Conservation (phyloP, 139 green algal genomes). For the Picochlorum sp. region DNA sequence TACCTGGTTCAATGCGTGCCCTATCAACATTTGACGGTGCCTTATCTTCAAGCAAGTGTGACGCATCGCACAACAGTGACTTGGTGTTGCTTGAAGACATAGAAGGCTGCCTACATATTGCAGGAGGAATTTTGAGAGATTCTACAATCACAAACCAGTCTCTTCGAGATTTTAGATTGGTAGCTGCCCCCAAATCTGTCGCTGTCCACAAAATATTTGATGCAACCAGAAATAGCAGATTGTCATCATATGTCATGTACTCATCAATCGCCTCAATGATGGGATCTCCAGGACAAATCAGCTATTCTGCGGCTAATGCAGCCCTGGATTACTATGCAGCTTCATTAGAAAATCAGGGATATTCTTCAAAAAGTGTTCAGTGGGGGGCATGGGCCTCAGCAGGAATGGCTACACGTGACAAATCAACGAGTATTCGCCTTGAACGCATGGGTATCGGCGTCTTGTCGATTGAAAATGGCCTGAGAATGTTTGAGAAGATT, state of each 20-base stretch:
- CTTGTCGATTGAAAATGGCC: constrained; percentile 25
- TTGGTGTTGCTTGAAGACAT: not conserved
- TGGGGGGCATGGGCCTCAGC: constrained; percentile 85
- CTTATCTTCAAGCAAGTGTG: constrained; percentile 1
- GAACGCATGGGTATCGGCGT: constrained; percentile 57
- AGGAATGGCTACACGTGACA: constrained; percentile 70
- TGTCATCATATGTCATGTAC: constrained; percentile 52
- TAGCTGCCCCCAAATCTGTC: constrained; percentile 2
- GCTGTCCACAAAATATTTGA: not conserved
- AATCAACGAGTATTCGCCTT: constrained; percentile 39
- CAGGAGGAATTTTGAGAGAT: constrained; percentile 62
- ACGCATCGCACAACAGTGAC: constrained; percentile 3
- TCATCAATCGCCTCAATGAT: constrained; percentile 69
- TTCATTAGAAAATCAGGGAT: constrained; percentile 11
- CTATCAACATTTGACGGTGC: not conserved
- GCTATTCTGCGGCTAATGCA: constrained; percentile 69
- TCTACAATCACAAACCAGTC: constrained; percentile 54
- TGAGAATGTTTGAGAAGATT: constrained; percentile 21
- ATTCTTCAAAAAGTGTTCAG: constrained; percentile 47
- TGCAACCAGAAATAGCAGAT: no score
- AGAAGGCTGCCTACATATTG: constrained; percentile 29
- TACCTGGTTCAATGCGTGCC: not conserved
- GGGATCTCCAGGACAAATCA: constrained; percentile 68
- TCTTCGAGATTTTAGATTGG: constrained; percentile 14
- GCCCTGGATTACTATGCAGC: constrained; percentile 42